These are phyloP conservation scores for Russula sp. DNA, from an alignment of 768 basidiomycete genomes.

Conservation along the genomic window DNA sequence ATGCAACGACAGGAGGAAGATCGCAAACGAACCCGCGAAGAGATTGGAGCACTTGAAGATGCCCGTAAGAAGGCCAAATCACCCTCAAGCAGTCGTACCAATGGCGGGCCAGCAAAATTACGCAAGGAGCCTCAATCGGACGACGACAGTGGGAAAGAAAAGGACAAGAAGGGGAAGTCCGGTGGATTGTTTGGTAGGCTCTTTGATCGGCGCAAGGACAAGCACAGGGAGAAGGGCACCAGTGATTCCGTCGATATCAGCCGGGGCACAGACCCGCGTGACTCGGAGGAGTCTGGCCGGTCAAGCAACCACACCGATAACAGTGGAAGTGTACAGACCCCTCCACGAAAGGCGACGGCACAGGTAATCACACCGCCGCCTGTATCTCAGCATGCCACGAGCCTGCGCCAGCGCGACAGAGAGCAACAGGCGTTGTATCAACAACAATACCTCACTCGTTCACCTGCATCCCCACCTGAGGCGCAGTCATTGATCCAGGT, in stretches of 20 bases:
- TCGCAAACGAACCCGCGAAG: slow-evolving; percentile 51
- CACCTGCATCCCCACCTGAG: slow-evolving; percentile 76
- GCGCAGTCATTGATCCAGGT: slow-evolving; percentile 70
- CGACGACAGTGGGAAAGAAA: slow-evolving; percentile 49
- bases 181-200: slow-evolving; percentile 68
- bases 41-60: slow-evolving; percentile 46
- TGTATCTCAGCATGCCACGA: slow-evolving; percentile 59
- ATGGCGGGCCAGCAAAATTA: slow-evolving; percentile 37
- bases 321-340: slow-evolving; percentile 24
- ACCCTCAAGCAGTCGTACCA: slow-evolving; percentile 11
- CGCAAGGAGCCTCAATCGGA: slow-evolving; percentile 46
- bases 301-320: slow-evolving; percentile 43
- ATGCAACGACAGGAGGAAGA: slow-evolving; percentile 52
- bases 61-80: slow-evolving; percentile 48
- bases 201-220: slow-evolving; percentile 76
- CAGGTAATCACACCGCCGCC: slow-evolving; percentile 37
- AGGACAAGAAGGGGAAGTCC: slow-evolving; percentile 63
- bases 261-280: slow-evolving; percentile 34
- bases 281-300: slow-evolving; percentile 64
- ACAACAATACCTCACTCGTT: slow-evolving; percentile 80
- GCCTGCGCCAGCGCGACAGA: slow-evolving; percentile 82
- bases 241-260: slow-evolving; percentile 45
- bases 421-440: slow-evolving; percentile 84
- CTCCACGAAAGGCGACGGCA: slow-evolving; percentile 38
- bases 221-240: slow-evolving; percentile 56